Base-by-base conservation (phyloP, 2,329 filamentous ascomycete genomes). In the Sclerotinia spermophila region DNA sequence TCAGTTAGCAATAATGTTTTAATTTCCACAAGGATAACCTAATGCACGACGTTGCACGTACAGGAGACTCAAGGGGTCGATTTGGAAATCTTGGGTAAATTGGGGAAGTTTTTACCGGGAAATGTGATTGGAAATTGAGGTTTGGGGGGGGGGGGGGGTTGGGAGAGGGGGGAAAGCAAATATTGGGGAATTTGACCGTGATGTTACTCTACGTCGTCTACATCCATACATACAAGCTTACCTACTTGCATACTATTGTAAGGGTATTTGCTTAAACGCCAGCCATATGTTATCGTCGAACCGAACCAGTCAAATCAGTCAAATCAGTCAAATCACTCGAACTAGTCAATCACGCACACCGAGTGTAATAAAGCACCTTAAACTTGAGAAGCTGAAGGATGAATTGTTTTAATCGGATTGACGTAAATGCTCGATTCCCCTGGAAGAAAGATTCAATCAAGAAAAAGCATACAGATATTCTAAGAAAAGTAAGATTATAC, bases 21-120 rank as follows among this genome's bases (percentile, higher is more conserved):
- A 40, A 65, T 65, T 65, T 65, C 62, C 45, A 53, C 45, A 53
- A 53, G 62, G 45, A 60, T 60, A 27, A 30, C 33, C n/a, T n/a
- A 33, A 27, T 38, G 30, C 27, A 27, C 48, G 5, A 55, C 30
- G 8, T 17, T 40, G 44, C 33, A 40, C n/a, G 45, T 53, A 27
- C 48, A n/a, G 48, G 15, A 15, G 27, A 53, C 45, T n/a, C n/a
- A n/a, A n/a, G n/a, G 62, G 45, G 45, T 53, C 45, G n/a, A 27
- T n/a, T 11, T 6, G 17, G 35, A 17, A 13, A 21, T 15, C 5
- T 10, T 38, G 1, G 38, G 53, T 33, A 27, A 2, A 53, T 40
- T 30, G 19, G 33, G n/a, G 15, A 6, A 40, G 48, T 53, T 30
- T 40, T 3, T 17, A 13, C 21, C 45, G 33, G 33, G 5, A 53